Conservation (phyloP, 306 rosid species). For the Fagus crenata region DNA sequence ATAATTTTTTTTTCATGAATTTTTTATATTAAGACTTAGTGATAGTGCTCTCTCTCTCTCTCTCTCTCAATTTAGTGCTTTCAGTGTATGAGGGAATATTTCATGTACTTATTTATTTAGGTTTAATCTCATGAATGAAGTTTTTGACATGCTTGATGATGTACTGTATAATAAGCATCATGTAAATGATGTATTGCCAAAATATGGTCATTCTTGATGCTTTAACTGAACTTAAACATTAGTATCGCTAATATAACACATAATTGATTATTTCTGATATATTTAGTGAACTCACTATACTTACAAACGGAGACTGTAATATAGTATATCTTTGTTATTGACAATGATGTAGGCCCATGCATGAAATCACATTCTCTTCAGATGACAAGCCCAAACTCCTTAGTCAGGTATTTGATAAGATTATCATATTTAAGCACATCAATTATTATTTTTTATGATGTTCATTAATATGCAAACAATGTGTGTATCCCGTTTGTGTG, state of each 20-base stretch:
- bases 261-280: constrained; percentile 22
- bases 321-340: constrained; percentile 30
- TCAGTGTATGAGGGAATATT: constrained; percentile 21
- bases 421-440: neutral
- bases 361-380: constrained; percentile 93
- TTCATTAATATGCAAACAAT: neutral
- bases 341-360: constrained; percentile 84
- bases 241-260: neutral
- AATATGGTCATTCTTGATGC: constrained; percentile 23
- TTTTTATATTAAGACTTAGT: neutral
- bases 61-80: neutral
- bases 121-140: constrained; percentile 7
- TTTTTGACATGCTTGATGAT: constrained; percentile 20
- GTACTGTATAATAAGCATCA: too few species aligned
- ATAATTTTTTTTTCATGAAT: neutral
- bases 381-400: constrained; percentile 97
- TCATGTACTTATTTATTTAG: constrained; percentile 19
- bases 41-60: neutral
- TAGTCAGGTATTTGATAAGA: constrained; percentile 71
- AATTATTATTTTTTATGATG: neutral
- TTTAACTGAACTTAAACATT: constrained; percentile 10
- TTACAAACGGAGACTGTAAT: constrained; percentile 8
- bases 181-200: constrained; percentile 1
- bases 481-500: neutral
- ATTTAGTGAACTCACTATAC: constrained; percentile 19